These are phyloP conservation scores for Rhynchospora breviuscula DNA, from an alignment of 176 grass and related monocot species.

Conservation along the genomic window DNA sequence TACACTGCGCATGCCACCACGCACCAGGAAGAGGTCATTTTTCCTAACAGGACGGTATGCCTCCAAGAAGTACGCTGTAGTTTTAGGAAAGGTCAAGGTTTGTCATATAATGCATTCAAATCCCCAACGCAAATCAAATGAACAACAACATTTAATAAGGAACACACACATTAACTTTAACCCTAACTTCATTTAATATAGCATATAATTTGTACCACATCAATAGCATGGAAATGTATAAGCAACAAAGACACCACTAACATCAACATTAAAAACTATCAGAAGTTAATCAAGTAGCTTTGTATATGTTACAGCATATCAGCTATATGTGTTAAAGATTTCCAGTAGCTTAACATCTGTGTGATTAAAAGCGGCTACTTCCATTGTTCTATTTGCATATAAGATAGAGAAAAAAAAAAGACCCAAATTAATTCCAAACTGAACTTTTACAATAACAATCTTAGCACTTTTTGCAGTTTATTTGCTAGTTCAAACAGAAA, in stretches of 20 bases:
- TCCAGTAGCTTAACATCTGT: not conserved
- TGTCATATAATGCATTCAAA: not conserved
- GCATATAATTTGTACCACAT: not conserved
- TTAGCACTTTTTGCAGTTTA: not conserved
- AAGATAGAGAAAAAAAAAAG: not conserved
- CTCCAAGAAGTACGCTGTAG: constrained; percentile 40
- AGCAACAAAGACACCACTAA: not conserved
- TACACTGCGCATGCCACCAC: constrained; percentile 46
- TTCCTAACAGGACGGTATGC: constrained; percentile 49
- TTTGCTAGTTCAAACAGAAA: not conserved
- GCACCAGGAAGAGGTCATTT: constrained; percentile 53
- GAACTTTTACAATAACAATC: not conserved
- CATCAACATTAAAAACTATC: not conserved
- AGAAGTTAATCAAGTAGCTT: not conserved
- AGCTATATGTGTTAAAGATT: too few species aligned
- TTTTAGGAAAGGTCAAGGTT: constrained; percentile 8
- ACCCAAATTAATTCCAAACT: not conserved
- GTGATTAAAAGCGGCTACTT: not conserved
- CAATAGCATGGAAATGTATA: not conserved
- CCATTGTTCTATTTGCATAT: not conserved
- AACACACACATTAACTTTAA: not conserved
- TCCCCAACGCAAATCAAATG: not conserved
- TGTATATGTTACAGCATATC: too few species aligned
- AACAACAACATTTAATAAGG: not conserved
- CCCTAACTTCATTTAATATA: not conserved